Conservation (phyloP, 768 basidiomycete species). For the Hericium coralloides region DNA sequence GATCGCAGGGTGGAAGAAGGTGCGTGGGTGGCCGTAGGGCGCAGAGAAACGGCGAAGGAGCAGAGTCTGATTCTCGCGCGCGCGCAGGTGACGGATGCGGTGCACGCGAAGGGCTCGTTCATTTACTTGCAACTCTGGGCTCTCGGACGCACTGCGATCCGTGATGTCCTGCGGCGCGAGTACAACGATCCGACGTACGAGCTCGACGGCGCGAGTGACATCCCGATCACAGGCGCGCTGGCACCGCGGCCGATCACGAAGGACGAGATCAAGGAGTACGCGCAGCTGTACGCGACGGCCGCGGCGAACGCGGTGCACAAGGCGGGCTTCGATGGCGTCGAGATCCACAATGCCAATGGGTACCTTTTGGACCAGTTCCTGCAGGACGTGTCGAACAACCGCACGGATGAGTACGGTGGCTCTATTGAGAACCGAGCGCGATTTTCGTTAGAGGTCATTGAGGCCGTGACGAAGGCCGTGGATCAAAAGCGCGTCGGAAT, state of each 20-base stretch:
- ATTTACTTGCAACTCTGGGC: too few species aligned
- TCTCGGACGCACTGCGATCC: too few species aligned
- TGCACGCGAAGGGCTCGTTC: too few species aligned
- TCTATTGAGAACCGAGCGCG: too few species aligned
- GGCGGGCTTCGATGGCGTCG: not conserved
- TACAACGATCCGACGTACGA: not conserved
- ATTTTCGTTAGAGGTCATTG: too few species aligned
- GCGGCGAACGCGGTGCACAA: not conserved
- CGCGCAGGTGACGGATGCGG: slow-evolving; percentile 41
- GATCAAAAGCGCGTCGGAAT: not conserved
- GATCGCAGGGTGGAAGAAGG: not conserved
- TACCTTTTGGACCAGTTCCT: not conserved
- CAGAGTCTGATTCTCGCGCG: not conserved
- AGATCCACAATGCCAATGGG: not conserved
- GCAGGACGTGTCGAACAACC: not conserved
- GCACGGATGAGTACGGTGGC: too few species aligned
- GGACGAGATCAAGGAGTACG: not conserved
- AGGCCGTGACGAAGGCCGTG: not conserved
- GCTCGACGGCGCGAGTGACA: not conserved
- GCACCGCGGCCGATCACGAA: not conserved
- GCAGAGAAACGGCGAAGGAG: too few species aligned
- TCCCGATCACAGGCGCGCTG: not conserved
- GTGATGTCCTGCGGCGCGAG: not conserved
- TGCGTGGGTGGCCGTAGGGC: not conserved
- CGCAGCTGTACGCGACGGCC: not conserved